Conservation (phyloP, 2,329 filamentous ascomycete genomes). For the Zymoseptoria crescenta region DNA sequence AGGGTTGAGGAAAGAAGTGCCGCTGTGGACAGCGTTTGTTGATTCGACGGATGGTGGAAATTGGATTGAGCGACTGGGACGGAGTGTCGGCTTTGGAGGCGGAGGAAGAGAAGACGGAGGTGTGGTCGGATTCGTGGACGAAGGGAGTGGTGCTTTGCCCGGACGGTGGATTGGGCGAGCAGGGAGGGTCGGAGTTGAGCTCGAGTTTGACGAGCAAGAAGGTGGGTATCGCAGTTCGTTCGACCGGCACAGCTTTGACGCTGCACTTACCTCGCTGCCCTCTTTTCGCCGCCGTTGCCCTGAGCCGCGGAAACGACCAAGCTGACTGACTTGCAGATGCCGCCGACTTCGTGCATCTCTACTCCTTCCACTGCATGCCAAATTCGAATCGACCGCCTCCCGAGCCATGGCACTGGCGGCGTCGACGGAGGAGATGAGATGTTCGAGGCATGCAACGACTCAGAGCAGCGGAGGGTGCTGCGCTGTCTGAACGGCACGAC, state of each 20-base stretch:
- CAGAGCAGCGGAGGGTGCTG: neutral
- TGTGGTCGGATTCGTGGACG: neutral
- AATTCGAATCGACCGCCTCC: neutral
- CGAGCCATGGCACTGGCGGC: neutral
- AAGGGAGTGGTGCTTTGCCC: neutral
- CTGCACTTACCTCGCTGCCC: neutral
- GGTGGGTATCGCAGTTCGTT: neutral
- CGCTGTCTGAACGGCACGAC: neutral
- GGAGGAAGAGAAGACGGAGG: neutral
- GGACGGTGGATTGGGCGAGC: neutral
- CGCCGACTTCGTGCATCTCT: neutral
- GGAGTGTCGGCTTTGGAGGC: neutral
- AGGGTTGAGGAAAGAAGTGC: slow-evolving; percentile 46
- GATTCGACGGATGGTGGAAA: neutral
- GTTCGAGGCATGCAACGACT: neutral
- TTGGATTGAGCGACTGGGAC: neutral
- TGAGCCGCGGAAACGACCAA: neutral
- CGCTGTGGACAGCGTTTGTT: slow-evolving; percentile 55
- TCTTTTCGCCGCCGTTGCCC: neutral
- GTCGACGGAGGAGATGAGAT: neutral
- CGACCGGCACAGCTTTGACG: too few relatives aligned
- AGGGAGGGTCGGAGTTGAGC: neutral
- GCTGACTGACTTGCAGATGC: neutral
- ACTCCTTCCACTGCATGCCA: neutral
- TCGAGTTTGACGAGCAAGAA: neutral